Evolutionary conservation across 108 stramenopile genomes (phyloP).

Genomic region (Mediolabrus comicus): DNA sequence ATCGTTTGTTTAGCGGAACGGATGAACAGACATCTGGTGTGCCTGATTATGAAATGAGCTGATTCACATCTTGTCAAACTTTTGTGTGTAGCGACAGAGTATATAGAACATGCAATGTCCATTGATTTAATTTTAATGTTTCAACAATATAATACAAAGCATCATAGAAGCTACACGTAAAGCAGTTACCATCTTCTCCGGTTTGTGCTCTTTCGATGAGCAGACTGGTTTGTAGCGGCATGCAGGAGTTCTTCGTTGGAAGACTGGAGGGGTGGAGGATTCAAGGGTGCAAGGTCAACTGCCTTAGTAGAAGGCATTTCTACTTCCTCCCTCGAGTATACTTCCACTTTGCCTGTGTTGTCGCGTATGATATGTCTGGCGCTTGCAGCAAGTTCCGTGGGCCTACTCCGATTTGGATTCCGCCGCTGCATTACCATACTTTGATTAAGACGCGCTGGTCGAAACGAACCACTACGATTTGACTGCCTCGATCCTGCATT

Average conservation of each 20-base stretch:
- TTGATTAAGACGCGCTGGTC: not conserved
- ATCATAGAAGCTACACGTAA: not conserved
- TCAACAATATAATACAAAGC: not conserved
- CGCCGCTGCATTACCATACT: not conserved
- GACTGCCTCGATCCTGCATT: not conserved
- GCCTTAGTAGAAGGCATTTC: conserved; percentile 30
- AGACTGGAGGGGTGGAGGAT: not conserved
- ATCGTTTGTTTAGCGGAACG: conserved; percentile 8
- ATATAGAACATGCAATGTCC: not conserved
- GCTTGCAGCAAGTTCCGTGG: conserved; percentile 4
- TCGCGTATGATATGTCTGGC: conserved; percentile 20
- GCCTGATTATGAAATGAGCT: conserved; percentile 25
- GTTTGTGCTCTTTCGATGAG: not conserved
- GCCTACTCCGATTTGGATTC: not conserved
- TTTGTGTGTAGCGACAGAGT: no score
- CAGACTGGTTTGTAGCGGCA: not conserved
- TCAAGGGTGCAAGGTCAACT: conserved; percentile 31
- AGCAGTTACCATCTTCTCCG: not conserved
- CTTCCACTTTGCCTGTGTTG: conserved; percentile 9
- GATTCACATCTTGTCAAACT: no score
- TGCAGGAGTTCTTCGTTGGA: not conserved
- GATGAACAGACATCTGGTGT: no score
- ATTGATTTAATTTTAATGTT: not conserved
- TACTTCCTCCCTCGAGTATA: conserved; percentile 5
- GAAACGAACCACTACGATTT: not conserved